Conservation (phyloP, 2,329 filamentous ascomycete genomes). For the Eutypella sp. region DNA sequence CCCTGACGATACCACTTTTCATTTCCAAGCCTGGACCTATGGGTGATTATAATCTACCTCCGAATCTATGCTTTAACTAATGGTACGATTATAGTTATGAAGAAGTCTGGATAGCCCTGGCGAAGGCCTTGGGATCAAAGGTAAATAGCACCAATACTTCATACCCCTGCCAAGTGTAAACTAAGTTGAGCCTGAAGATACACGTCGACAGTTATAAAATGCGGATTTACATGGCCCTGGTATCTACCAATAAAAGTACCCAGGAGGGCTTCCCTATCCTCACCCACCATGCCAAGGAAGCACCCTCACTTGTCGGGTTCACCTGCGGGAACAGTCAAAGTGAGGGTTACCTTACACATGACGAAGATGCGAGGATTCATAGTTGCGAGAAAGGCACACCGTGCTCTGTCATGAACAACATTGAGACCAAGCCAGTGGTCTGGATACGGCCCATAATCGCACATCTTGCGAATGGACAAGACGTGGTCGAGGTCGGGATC, state of each 20-base stretch:
- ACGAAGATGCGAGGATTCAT: slow-evolving; percentile 64
- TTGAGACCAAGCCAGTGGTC: slow-evolving; percentile 51
- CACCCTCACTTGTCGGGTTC: slow-evolving; percentile 66
- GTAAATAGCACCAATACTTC: slow-evolving; percentile 31
- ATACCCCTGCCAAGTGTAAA: not conserved
- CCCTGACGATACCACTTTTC: slow-evolving; percentile 70
- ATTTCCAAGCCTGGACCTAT: slow-evolving; percentile 87
- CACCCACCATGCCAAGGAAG: slow-evolving; percentile 50
- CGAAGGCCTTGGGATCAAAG: slow-evolving; percentile 61
- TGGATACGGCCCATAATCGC: slow-evolving; percentile 76
- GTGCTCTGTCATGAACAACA: slow-evolving; percentile 45
- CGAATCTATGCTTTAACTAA: not conserved
- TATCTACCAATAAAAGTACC: slow-evolving; percentile 32
- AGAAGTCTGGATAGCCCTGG: slow-evolving; percentile 81
- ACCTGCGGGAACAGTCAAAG: slow-evolving; percentile 66
- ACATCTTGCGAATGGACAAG: slow-evolving; percentile 51
- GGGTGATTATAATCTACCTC: slow-evolving; percentile 34
- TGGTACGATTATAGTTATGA: slow-evolving; percentile 55
- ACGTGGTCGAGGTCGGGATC: slow-evolving; percentile 68
- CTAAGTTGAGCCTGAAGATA: slow-evolving; percentile 41
- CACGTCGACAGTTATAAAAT: slow-evolving; percentile 82
- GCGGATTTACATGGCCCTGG: slow-evolving; percentile 62
- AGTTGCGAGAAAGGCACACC: slow-evolving; percentile 75
- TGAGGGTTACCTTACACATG: slow-evolving; percentile 65
- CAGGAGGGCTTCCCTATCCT: slow-evolving; percentile 35